A percentile compares a stretch with the other conserved stretches of the same genome.
Conservation (phyloP, 352 stramenopile genomes). For the Globisporangium viniferum region DNA sequence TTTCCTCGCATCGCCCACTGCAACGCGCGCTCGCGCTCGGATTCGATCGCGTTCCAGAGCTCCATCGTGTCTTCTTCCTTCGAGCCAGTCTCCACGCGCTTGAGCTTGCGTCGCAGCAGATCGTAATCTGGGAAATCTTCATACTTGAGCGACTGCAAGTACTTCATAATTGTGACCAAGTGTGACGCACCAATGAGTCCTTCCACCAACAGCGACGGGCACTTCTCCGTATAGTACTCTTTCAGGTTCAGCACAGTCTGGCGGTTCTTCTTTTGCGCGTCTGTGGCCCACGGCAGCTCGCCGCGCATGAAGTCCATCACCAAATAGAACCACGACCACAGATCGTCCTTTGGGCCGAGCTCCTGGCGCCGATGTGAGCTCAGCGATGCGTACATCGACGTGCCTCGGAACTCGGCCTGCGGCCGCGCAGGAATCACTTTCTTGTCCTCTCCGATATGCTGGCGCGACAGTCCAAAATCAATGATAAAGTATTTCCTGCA, state of each 20-base stretch:
- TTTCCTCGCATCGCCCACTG: slow-evolving; percentile 52
- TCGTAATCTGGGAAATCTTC: slow-evolving; percentile 72
- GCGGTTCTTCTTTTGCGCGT: slow-evolving; percentile 84
- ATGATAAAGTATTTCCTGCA: slow-evolving; percentile 70
- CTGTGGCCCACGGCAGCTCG: slow-evolving; percentile 76
- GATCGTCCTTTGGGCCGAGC: slow-evolving; percentile 78
- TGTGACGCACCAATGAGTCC: slow-evolving; percentile 62
- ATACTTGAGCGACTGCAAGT: slow-evolving; percentile 72
- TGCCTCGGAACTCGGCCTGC: slow-evolving; percentile 83
- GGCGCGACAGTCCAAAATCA: slow-evolving; percentile 82
- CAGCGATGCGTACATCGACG: slow-evolving; percentile 88
- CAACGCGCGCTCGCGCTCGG: slow-evolving; percentile 30
- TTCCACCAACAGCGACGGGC: slow-evolving; percentile 66
- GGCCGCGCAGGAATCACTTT: slow-evolving; percentile 56
- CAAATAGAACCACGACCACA: slow-evolving; percentile 90
- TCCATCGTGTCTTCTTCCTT: slow-evolving; percentile 44
- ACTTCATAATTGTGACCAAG: slow-evolving; percentile 75
- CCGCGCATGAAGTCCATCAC: slow-evolving; percentile 87
- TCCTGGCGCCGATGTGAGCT: slow-evolving; percentile 78
- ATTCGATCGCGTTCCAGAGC: slow-evolving; percentile 37
- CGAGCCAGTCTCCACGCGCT: slow-evolving; percentile 28
- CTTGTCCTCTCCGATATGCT: slow-evolving; percentile 64
- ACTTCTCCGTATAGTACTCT: slow-evolving; percentile 80
- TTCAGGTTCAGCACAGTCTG: slow-evolving; percentile 78
- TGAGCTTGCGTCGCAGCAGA: slow-evolving; percentile 34